A percentile compares a stretch with the other conserved stretches of the same genome.
Evolutionary conservation across 2,329 filamentous ascomycete genomes (phyloP).

Genomic region (Colletotrichum sp.): DNA sequence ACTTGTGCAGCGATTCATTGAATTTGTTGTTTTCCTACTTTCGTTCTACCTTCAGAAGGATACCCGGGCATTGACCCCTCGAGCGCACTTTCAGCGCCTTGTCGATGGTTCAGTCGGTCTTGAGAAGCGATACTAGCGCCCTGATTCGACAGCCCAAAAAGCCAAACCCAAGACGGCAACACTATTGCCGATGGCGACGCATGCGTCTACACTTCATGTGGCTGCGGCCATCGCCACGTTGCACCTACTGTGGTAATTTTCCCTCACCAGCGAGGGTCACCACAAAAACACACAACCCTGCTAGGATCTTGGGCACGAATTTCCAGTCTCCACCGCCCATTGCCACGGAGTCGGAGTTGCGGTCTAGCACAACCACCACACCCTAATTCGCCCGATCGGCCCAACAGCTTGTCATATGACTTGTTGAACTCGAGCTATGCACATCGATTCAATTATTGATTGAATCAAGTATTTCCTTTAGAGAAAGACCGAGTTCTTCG

Average conservation of each 20-base stretch:
- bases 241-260: neutral
- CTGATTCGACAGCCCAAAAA: neutral
- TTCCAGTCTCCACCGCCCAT: neutral
- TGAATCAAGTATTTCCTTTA: neutral
- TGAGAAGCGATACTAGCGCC: neutral
- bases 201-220: neutral
- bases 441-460: neutral
- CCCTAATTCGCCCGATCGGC: neutral
- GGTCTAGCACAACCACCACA: neutral
- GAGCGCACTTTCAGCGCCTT: neutral
- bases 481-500: neutral
- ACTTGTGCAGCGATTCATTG: neutral
- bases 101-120: neutral
- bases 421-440: neutral
- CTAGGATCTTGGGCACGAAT: neutral
- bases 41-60: neutral
- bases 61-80: neutral
- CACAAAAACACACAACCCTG: neutral
- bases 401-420: neutral
- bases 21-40: neutral
- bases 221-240: constrained; percentile 8
- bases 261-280: neutral
- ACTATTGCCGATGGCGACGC: neutral
- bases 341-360: neutral
- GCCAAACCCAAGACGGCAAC: constrained; percentile 1